phyloP scores from a whole-genome alignment of 495 filamentous ascomycete species.

The Friedmanniomyces simplex region DNA sequence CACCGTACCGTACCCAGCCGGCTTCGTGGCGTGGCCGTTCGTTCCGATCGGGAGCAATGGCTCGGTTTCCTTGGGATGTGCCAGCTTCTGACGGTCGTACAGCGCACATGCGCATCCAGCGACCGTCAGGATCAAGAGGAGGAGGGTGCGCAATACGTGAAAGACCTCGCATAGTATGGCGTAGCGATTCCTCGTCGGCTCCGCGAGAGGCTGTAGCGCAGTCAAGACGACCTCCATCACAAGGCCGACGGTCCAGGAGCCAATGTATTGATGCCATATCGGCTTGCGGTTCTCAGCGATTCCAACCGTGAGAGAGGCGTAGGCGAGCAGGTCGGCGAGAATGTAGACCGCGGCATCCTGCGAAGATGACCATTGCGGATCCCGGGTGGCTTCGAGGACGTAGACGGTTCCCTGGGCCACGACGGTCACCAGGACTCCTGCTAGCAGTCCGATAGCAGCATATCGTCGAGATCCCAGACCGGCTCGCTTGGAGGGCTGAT shows the following conservation, averaged over 20 bases:
- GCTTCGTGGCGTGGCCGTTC: slow-evolving; percentile 7
- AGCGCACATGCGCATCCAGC: background rate
- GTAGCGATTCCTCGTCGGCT: background rate
- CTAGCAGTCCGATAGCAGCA: background rate
- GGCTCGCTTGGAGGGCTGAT: slow-evolving; percentile 2
- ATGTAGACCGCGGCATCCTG: slow-evolving; percentile 14
- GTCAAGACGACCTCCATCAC: slow-evolving; percentile 5
- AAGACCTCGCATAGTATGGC: background rate
- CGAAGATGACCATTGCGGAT: background rate
- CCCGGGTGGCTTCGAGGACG: background rate
- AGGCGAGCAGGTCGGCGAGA: slow-evolving; percentile 2
- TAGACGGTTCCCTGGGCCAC: slow-evolving; percentile 4
- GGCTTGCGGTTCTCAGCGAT: slow-evolving; percentile 4
- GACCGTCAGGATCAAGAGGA: slow-evolving; percentile 1
- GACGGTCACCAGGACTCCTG: background rate
- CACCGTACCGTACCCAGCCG: background rate
- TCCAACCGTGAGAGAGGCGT: slow-evolving; percentile 6
- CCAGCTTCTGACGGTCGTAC: background rate
- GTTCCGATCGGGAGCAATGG: slow-evolving; percentile 10
- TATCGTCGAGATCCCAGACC: background rate
- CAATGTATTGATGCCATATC: slow-evolving; percentile 13
- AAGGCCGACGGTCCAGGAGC: slow-evolving; percentile 1
- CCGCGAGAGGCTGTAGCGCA: background rate
- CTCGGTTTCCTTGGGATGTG: background rate
- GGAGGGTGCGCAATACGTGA: background rate